Evolutionary conservation across 768 basidiomycete genomes (phyloP).

Genomic region (Boletus tylopilopsis): DNA sequence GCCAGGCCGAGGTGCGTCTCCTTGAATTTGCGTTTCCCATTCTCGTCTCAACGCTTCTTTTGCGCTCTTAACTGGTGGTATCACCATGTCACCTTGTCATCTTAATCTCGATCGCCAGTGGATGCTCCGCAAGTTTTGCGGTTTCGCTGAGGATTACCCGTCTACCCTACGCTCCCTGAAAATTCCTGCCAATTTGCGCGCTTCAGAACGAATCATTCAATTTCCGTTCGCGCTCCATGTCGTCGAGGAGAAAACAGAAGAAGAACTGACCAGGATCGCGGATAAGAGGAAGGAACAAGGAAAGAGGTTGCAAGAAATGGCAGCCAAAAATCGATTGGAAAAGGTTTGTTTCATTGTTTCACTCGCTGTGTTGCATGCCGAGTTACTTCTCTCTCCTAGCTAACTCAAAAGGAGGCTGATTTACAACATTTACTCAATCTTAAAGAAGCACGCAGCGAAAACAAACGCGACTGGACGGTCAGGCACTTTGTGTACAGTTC

Average conservation of each 20-base stretch:
- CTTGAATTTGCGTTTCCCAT: neutral
- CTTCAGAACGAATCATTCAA: conserved; percentile 71
- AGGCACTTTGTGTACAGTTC: conserved; percentile 15
- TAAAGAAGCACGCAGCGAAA: conserved; percentile 55
- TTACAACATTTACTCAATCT: conserved; percentile 61
- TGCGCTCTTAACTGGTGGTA: neutral
- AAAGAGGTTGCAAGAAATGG: conserved; percentile 84
- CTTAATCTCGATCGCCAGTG: conserved; percentile 51
- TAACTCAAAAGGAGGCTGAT: conserved; percentile 73
- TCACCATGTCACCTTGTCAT: neutral
- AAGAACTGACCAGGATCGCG: conserved; percentile 72
- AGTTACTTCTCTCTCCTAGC: conserved; percentile 36
- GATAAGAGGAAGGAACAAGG: conserved; percentile 88
- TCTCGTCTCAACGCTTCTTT: neutral
- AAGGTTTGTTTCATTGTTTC: conserved; percentile 49
- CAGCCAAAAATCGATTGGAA: conserved; percentile 78
- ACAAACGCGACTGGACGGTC: conserved; percentile 76
- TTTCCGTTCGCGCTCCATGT: conserved; percentile 72
- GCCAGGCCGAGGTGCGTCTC: conserved; percentile 68
- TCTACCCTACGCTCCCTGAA: conserved; percentile 61
- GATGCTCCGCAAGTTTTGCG: conserved; percentile 87
- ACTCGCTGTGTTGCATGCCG: neutral
- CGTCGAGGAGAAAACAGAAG: conserved; percentile 84
- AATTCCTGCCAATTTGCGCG: conserved; percentile 61
- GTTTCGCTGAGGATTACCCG: conserved; percentile 76